Percentiles rank a stretch among this genome's conserved stretches.
Conservation (phyloP, 805 yeast species). For the Kodamaea restingae region DNA sequence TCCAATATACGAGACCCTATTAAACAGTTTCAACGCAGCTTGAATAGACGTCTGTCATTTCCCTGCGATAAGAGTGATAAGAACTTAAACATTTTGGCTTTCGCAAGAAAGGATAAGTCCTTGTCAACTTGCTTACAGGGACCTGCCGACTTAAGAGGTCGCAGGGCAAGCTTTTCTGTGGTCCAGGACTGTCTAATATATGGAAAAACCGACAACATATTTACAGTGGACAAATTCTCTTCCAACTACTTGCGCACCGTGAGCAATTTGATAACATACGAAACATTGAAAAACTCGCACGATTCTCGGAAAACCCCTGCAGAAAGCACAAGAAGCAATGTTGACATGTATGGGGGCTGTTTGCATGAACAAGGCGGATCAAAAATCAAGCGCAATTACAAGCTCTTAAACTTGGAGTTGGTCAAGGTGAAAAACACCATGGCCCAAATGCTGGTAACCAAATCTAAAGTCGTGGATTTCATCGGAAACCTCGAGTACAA, state of each 20-base stretch:
- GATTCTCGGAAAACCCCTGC: slow-evolving; percentile 8
- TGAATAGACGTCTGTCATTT: slow-evolving; percentile 35
- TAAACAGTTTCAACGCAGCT: slow-evolving; percentile 11
- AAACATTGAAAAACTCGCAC: slow-evolving; percentile 10
- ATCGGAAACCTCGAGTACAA: slow-evolving; percentile 24
- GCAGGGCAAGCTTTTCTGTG: slow-evolving; percentile 25
- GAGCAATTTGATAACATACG: slow-evolving; percentile 18
- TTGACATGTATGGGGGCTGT: neutral
- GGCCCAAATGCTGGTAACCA: slow-evolving; percentile 22
- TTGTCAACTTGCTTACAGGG: neutral
- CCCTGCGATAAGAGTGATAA: slow-evolving; percentile 21
- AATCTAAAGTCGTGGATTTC: slow-evolving; percentile 26
- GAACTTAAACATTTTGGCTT: slow-evolving; percentile 21
- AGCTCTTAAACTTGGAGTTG: slow-evolving; percentile 29
- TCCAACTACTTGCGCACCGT: slow-evolving; percentile 16
- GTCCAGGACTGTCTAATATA: slow-evolving; percentile 15
- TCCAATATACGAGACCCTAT: slow-evolving; percentile 7
- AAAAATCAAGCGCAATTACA: slow-evolving; percentile 18
- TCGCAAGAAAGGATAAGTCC: slow-evolving; percentile 9
- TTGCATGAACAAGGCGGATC: neutral
- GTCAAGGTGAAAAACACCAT: slow-evolving; percentile 25
- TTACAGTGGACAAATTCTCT: slow-evolving; percentile 17
- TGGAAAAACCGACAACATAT: slow-evolving; percentile 3
- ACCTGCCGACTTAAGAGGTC: slow-evolving; percentile 1
- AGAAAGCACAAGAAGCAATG: no score